Evolutionary conservation across 2,329 filamentous ascomycete species (phyloP).

Genomic region (Colletotrichum tofieldiae): DNA sequence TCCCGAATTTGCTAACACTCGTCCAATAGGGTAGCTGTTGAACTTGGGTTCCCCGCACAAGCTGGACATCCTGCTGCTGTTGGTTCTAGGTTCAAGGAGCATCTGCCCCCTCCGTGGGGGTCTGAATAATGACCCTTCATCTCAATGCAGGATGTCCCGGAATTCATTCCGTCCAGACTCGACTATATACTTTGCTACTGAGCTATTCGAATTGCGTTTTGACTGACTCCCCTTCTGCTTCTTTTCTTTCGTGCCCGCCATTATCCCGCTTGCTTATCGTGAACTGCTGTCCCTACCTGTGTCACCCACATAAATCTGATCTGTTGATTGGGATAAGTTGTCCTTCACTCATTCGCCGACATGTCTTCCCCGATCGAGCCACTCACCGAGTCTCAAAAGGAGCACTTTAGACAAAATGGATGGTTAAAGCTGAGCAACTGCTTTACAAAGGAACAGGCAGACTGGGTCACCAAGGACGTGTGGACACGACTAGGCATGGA

Average conservation of each 20-base stretch:
- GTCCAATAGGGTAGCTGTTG: not conserved
- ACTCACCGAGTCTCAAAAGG: constrained; percentile 57
- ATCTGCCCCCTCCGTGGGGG: not conserved
- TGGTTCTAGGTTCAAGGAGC: not conserved
- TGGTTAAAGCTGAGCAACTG: constrained; percentile 54
- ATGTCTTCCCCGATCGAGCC: constrained; percentile 43
- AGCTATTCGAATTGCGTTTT: not conserved
- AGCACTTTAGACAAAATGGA: constrained; percentile 58
- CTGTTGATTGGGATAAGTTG: not conserved
- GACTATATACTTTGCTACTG: not conserved
- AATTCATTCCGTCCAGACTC: not conserved
- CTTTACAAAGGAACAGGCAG: constrained; percentile 58
- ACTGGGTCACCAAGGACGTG: constrained; percentile 59
- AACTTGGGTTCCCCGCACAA: constrained; percentile 25
- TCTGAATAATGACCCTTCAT: not conserved
- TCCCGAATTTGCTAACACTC: too few species aligned
- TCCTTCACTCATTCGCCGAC: not conserved
- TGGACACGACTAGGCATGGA: constrained; percentile 79
- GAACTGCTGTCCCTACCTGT: not conserved
- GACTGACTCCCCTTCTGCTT: not conserved
- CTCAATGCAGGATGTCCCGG: not conserved
- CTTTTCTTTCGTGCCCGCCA: not conserved
- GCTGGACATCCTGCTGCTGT: not conserved
- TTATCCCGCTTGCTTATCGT: not conserved
- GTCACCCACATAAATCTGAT: not conserved